These are phyloP conservation scores for Dionaea muscipula DNA, from an alignment of 179 eudicot genomes.

Conservation along the genomic window DNA sequence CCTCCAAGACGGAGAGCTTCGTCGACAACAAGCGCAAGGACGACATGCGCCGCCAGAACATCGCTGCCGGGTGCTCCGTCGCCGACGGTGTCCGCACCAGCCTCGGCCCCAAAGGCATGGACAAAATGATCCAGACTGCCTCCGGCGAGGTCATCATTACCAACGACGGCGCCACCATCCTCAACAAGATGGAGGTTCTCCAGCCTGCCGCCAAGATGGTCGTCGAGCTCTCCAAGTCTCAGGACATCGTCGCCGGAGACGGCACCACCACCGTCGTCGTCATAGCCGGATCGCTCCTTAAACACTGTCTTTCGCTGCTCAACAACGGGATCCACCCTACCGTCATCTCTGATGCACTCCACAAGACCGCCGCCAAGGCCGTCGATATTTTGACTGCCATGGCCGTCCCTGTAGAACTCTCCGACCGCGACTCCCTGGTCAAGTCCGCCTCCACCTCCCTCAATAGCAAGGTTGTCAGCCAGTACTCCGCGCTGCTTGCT, in stretches of 20 bases:
- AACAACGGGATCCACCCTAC: conserved; percentile 74
- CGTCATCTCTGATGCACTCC: conserved; percentile 68
- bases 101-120: conserved; percentile 91
- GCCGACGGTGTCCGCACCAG: conserved; percentile 74
- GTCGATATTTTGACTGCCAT: conserved; percentile 71
- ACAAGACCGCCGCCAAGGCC: conserved; percentile 49
- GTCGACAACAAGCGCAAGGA: conserved; percentile 86
- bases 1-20: conserved; percentile 45
- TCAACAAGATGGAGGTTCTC: conserved; percentile 78
- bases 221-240: conserved; percentile 79
- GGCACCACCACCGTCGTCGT: conserved; percentile 97
- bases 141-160: conserved; percentile 89
- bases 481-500: conserved; percentile 78
- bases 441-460: conserved; percentile 80
- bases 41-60: conserved; percentile 77
- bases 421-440: conserved; percentile 59
- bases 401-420: conserved; percentile 77
- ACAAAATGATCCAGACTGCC: conserved; percentile 87
- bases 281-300: conserved; percentile 67
- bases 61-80: conserved; percentile 62
- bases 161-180: conserved; percentile 91
- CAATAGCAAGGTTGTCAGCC: conserved; percentile 87
- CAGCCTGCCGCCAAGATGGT: conserved; percentile 94
- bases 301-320: conserved; percentile 48
- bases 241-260: conserved; percentile 86